These are phyloP conservation scores for Clonostachys rhizophaga DNA, from an alignment of 2,329 filamentous ascomycete species.

Conservation along the genomic window DNA sequence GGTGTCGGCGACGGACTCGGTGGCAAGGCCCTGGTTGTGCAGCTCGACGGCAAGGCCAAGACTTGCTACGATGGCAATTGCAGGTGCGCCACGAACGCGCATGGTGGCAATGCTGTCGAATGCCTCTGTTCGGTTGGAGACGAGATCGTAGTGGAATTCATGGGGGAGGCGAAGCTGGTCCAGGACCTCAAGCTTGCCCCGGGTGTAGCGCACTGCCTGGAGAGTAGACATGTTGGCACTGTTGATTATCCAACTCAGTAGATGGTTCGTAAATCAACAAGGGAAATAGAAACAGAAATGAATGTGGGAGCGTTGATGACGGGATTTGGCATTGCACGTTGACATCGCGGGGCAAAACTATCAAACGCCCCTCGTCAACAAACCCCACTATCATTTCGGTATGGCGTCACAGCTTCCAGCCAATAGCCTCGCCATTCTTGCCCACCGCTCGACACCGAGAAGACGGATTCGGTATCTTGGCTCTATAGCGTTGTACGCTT, in stretches of 20 bases:
- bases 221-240: conserved; percentile 48
- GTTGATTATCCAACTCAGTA: background rate
- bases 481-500: background rate
- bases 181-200: conserved; percentile 70
- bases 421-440: background rate
- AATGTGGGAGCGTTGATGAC: too few relatives aligned
- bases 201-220: conserved; percentile 72
- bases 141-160: conserved; percentile 71
- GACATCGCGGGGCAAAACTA: too few relatives aligned
- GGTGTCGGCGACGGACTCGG: conserved; percentile 46
- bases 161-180: conserved; percentile 82
- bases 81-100: conserved; percentile 76
- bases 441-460: too few relatives aligned
- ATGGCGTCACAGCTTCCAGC: background rate
- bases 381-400: background rate
- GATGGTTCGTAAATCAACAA: background rate
- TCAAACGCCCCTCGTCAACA: background rate
- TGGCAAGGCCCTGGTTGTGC: conserved; percentile 41
- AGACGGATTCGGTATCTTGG: too few relatives aligned
- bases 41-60: conserved; percentile 85
- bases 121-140: conserved; percentile 67
- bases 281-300: background rate
- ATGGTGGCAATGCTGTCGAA: conserved; percentile 82
- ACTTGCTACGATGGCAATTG: conserved; percentile 96
- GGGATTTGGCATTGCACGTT: too few relatives aligned